Conservation (phyloP, 2,329 filamentous ascomycete species). For the Xylariaceae sp. region DNA sequence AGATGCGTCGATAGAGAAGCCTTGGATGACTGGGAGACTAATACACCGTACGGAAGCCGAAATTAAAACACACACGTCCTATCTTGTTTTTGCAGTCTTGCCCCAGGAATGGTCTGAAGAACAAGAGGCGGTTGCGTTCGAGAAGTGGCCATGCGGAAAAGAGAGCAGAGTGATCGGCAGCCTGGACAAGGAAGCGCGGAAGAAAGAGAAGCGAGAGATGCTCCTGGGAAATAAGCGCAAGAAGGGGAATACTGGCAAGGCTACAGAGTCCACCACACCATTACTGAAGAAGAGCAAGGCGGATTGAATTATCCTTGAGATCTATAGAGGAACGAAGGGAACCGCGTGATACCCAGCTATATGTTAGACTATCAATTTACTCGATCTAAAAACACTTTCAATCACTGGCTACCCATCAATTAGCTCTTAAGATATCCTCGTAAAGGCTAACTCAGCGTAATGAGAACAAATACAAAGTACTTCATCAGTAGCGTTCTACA, state of each 20-base stretch:
- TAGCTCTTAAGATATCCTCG: background rate
- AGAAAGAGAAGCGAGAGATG: slow-evolving; percentile 61
- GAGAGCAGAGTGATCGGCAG: slow-evolving; percentile 59
- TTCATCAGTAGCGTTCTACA: too few relatives aligned
- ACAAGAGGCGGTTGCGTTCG: slow-evolving; percentile 73
- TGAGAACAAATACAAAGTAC: too few relatives aligned
- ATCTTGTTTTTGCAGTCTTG: slow-evolving; percentile 89
- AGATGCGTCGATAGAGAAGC: slow-evolving; percentile 48
- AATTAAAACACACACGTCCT: slow-evolving; percentile 95
- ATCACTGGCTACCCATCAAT: background rate
- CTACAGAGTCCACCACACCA: slow-evolving; percentile 23
- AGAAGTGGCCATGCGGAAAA: slow-evolving; percentile 67
- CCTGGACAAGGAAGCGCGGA: slow-evolving; percentile 59
- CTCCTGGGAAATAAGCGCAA: slow-evolving; percentile 54
- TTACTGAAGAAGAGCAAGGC: slow-evolving; percentile 34
- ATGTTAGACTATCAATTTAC: background rate
- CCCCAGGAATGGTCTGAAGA: slow-evolving; percentile 85
- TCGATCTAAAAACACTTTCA: background rate
- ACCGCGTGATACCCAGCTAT: slow-evolving; percentile 13
- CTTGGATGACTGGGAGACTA: slow-evolving; percentile 77
- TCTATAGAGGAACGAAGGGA: slow-evolving; percentile 14
- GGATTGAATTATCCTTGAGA: slow-evolving; percentile 2
- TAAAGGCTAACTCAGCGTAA: too few relatives aligned
- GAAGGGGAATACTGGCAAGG: slow-evolving; percentile 38
- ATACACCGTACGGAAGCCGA: slow-evolving; percentile 85